Evolutionary conservation across 2,329 filamentous ascomycete genomes (phyloP), one percentile per base, ranked within the genome.

Genomic region (Thielaviopsis musarum): DNA sequence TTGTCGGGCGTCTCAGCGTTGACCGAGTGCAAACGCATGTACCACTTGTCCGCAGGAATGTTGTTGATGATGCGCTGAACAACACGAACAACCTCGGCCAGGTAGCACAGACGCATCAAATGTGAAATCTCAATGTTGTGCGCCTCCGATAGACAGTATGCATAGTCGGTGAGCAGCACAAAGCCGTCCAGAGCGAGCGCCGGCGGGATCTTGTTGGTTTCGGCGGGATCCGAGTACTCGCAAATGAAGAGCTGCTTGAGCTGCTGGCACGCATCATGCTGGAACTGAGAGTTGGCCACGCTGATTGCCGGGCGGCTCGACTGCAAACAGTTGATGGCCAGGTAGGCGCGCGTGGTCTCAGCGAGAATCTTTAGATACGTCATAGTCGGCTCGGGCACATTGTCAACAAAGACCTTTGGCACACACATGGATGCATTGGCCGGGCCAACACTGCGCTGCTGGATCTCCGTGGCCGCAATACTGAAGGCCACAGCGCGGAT

Each of bases 31-130:
- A 80, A 70, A 52, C 70, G 70, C 26, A 72, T 70, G 12, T 79
- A 66, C 75, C 77, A 83, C 58, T 69, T 71, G 5, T 73, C 70
- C 3, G 72, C 68, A 0, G 78, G 73, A 54, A 81, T 76, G 66
- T 80, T 81, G 55, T 75, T 75, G 24, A 75, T 74, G 68, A 82
- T 75, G 65, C 80, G 75, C 62, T 76, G 77, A 17, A 89, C 78
- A 5, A 90, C 83, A 71, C 95, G 94, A 62, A 94, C 82, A 60
- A 98, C 82, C 71, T 98, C 93, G 2, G 88, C 88, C 59, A 95
- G 77, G 68, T 95, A 96, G 72, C 90, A 96, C 53, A 97, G 75
- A 45, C 86, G 83, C 56, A 97, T 72, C 57, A 97, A 70, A 69
- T 95, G 87, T 49, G 84, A 80, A 51, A 94, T 81, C 59, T 94